Evolutionary conservation across 306 rosid species (phyloP), one percentile per base, ranked within the genome.

Genomic region (Pyrus communis): DNA sequence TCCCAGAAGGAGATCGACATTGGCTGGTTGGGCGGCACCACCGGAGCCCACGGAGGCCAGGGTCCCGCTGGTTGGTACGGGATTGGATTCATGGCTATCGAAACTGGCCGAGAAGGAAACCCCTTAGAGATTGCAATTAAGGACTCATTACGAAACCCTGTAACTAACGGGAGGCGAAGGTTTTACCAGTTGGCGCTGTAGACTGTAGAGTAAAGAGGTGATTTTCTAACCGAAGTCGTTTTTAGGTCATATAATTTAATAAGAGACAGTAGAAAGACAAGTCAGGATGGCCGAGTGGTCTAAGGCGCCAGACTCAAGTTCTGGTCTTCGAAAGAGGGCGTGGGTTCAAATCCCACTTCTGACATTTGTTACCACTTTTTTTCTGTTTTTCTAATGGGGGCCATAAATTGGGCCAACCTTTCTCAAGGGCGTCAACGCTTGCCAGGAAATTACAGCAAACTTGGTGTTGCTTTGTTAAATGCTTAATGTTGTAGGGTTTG

Each of bases 1-100:
- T 84, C 74, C 98, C 98, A 93, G 80, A 91, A 91, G 67, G 90
- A 67, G 76, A 80, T 70, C 22, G 98, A 83, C 67, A 74, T 74
- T 18, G 90, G 91, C 17, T 51, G 87, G 76, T 81, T 80, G 11
- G 90, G 87, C 1, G 90, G 90, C 45, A 86, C 58, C 76, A 80
- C 67, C 2, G 86, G 87, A 77, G 87, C 78, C 85, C 87, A 84
- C 3, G 79, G 84, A 49, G 82, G 78, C 22, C 63, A 72, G n/a
- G 74, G 17, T 31, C 80, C 79, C 2, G 67, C 42, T 13, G 84
- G 79, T 15, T 85, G 96, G 67, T 85, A 89, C 27, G 70, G 87
- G 78, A 77, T 52, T 0, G 79, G 81, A 79, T 91, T 86, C 97
- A 91, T 88, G 62, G 60, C 70, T 43, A 27, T 23, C 65, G 59